A percentile compares a stretch with the other conserved stretches of the same genome.
Evolutionary conservation across 148 eudicot species (phyloP).

Genomic region (Linanthus parryae): DNA sequence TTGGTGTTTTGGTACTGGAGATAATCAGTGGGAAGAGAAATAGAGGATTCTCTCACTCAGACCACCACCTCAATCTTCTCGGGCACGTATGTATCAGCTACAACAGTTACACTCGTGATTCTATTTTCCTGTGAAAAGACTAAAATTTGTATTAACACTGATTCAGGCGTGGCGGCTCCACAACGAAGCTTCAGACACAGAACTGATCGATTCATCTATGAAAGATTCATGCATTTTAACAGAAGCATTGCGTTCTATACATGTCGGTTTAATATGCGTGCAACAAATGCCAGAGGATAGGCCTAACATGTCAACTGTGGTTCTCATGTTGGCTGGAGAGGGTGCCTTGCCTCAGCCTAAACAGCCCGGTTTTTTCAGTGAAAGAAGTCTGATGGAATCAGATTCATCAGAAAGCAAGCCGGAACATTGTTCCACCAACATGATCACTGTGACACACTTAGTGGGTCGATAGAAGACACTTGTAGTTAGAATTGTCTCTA

Average conservation of each 20-base stretch:
- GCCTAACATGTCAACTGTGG: constrained; percentile 26
- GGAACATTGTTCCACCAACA: constrained; percentile 11
- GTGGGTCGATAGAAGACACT: constrained; percentile 12
- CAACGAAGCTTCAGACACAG: neutral
- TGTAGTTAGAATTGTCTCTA: neutral
- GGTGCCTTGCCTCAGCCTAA: constrained; percentile 15
- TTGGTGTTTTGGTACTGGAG: neutral
- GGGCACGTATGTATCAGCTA: neutral
- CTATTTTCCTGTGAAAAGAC: too few species aligned
- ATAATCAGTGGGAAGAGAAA: neutral
- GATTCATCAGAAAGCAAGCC: neutral
- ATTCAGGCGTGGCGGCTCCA: constrained; percentile 2
- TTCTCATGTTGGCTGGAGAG: constrained; percentile 21
- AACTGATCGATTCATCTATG: neutral
- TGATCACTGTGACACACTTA: constrained; percentile 14
- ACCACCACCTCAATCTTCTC: neutral
- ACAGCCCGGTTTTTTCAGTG: constrained; percentile 26
- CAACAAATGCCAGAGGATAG: constrained; percentile 29
- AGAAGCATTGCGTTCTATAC: constrained; percentile 5
- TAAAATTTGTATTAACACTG: too few species aligned
- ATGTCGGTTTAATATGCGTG: constrained; percentile 37
- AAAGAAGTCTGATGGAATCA: constrained; percentile 4
- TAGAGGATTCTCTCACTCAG: neutral
- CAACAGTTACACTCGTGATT: too few species aligned
- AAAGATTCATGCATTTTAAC: neutral